These are phyloP conservation scores for Echinochloa phyllopogon DNA, from an alignment of 176 grass and related monocot species.

Conservation along the genomic window DNA sequence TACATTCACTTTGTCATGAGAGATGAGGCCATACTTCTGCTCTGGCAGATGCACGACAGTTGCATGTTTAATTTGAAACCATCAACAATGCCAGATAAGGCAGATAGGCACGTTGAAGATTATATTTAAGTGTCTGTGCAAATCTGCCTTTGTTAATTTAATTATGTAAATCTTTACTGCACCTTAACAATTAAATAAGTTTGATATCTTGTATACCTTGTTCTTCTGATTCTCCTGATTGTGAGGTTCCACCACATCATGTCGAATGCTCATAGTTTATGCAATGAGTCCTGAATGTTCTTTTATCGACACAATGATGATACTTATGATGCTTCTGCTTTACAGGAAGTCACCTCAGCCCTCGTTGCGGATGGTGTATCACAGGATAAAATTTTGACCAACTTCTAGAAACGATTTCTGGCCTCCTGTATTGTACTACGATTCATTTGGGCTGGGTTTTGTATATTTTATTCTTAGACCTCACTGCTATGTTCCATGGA, in stretches of 20 bases:
- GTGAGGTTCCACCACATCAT: neutral
- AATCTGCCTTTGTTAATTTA: neutral
- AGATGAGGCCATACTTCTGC: slow-evolving; percentile 3
- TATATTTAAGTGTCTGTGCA: neutral
- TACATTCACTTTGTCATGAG: neutral
- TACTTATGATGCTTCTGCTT: slow-evolving; percentile 25
- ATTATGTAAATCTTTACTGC: neutral
- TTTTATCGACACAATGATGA: neutral
- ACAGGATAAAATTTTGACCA: slow-evolving; percentile 76
- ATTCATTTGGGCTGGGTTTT: slow-evolving; percentile 9
- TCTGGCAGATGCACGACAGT: neutral
- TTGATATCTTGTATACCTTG: neutral
- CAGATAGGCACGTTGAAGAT: neutral
- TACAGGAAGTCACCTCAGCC: slow-evolving; percentile 60
- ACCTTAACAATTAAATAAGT: neutral
- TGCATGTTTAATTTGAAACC: slow-evolving; percentile 5
- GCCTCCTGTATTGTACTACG: neutral
- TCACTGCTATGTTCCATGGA: neutral
- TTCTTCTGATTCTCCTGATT: neutral
- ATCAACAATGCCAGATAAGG: neutral
- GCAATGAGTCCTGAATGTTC: neutral
- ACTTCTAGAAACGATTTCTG: slow-evolving; percentile 46
- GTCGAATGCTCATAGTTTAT: neutral
- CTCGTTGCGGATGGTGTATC: slow-evolving; percentile 74
- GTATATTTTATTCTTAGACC: slow-evolving; percentile 23